phyloP scores from a whole-genome alignment of 257 asterid species.

The Solanum dulcamara region DNA sequence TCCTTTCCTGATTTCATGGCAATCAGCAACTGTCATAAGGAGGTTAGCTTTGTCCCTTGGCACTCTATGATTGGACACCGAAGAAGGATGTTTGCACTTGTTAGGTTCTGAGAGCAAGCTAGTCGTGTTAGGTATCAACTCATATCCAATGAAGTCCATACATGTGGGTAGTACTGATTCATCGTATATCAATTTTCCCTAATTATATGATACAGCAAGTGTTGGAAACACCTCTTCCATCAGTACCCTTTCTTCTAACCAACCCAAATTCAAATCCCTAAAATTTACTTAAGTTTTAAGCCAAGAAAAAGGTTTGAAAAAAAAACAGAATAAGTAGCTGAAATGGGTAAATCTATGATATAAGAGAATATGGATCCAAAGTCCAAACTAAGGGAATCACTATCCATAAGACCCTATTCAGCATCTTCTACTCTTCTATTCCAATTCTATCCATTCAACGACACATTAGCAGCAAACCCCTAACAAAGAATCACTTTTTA shows the following conservation, averaged over 20 bases:
- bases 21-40: constrained; percentile 12
- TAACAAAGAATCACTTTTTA: background rate
- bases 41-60: constrained; percentile 24
- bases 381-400: constrained; percentile 25
- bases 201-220: constrained; percentile 29
- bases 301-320: background rate
- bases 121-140: constrained; percentile 25
- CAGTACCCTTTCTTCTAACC: constrained; percentile 2
- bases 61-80: constrained; percentile 19
- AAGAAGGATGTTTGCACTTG: constrained; percentile 36
- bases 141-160: constrained; percentile 35
- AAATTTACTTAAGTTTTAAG: background rate
- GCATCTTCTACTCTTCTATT: constrained; percentile 18
- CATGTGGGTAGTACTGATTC: constrained; percentile 31
- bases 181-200: constrained; percentile 36
- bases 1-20: constrained; percentile 12
- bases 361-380: constrained; percentile 23
- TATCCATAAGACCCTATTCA: constrained; percentile 20
- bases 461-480: background rate
- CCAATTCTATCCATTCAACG: constrained; percentile 16
- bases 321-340: background rate
- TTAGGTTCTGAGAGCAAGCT: constrained; percentile 16
- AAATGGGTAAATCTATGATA: constrained; percentile 1
- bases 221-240: constrained; percentile 33
- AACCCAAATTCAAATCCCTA: background rate